Evolutionary conservation across 805 yeast species (phyloP).

Genomic region (Wickerhamomyces bovis): DNA sequence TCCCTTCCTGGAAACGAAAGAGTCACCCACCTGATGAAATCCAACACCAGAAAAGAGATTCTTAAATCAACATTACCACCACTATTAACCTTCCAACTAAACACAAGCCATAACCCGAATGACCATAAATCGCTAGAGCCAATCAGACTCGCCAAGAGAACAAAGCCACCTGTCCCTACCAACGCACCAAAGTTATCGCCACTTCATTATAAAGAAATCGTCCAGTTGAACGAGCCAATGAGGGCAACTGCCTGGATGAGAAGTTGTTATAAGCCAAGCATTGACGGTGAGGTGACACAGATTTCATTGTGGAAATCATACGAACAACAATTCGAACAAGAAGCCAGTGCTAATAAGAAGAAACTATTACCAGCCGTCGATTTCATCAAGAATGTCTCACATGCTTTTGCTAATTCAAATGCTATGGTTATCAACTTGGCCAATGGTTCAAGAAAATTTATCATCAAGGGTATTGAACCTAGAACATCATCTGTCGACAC

Average conservation of each 20-base stretch:
- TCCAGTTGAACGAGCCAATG: constrained; percentile 71
- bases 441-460: constrained; percentile 69
- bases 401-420: constrained; percentile 79
- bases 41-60: constrained; percentile 43
- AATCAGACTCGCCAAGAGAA: constrained; percentile 44
- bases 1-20: constrained; percentile 57
- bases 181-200: constrained; percentile 56
- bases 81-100: constrained; percentile 45
- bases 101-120: constrained; percentile 29
- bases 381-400: constrained; percentile 88
- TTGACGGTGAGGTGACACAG: constrained; percentile 85
- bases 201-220: constrained; percentile 52
- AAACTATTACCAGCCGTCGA: constrained; percentile 90
- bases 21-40: constrained; percentile 43
- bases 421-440: constrained; percentile 83
- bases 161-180: constrained; percentile 58
- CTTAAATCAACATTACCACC: constrained; percentile 58
- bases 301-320: constrained; percentile 94
- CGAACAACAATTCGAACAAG: constrained; percentile 75
- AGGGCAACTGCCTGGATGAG: constrained; percentile 95
- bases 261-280: constrained; percentile 76
- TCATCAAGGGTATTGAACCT: constrained; percentile 92
- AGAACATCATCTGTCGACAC: constrained; percentile 52
- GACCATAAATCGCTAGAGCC: constrained; percentile 19
- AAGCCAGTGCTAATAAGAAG: constrained; percentile 43